Percentiles rank a stretch among this genome's conserved stretches.
Conservation (phyloP, 2,329 filamentous ascomycete species). For the Aspergillus sp. region DNA sequence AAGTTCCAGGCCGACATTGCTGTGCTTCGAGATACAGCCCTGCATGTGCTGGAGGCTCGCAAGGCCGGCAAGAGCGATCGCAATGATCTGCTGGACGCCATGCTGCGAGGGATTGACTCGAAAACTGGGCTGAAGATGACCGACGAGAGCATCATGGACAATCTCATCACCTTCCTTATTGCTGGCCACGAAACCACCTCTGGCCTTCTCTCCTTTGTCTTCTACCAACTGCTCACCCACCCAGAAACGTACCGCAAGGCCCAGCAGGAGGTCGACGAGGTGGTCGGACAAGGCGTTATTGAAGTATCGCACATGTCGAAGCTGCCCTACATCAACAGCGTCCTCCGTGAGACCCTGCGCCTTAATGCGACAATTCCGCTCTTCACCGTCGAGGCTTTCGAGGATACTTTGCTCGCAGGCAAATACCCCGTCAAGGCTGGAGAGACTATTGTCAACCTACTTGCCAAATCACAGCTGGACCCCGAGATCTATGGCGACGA, state of each 20-base stretch:
- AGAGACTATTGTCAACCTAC: slow-evolving; percentile 51
- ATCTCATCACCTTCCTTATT: slow-evolving; percentile 71
- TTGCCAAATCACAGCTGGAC: slow-evolving; percentile 61
- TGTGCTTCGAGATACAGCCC: not conserved
- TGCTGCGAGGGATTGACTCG: slow-evolving; percentile 67
- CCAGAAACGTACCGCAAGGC: slow-evolving; percentile 61
- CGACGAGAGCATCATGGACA: slow-evolving; percentile 54
- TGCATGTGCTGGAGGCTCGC: not conserved
- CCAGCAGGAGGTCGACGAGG: slow-evolving; percentile 65
- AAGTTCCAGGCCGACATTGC: slow-evolving; percentile 47
- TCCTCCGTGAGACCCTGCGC: slow-evolving; percentile 5
- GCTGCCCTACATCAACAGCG: slow-evolving; percentile 59
- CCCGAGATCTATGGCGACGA: slow-evolving; percentile 65
- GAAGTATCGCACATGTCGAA: slow-evolving; percentile 62
- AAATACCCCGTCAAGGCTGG: slow-evolving; percentile 60
- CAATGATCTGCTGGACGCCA: slow-evolving; percentile 61
- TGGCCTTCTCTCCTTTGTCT: slow-evolving; percentile 64
- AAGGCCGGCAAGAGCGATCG: not conserved
- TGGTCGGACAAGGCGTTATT: slow-evolving; percentile 60
- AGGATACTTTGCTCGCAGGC: slow-evolving; percentile 41
- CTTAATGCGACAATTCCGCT: slow-evolving; percentile 1
- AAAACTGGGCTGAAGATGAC: slow-evolving; percentile 64
- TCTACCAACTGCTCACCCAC: slow-evolving; percentile 64
- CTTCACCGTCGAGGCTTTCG: not conserved
- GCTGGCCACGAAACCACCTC: slow-evolving; percentile 73